These are phyloP conservation scores for Diplodia mutila DNA, from an alignment of 2,329 filamentous ascomycete species.

Conservation along the genomic window DNA sequence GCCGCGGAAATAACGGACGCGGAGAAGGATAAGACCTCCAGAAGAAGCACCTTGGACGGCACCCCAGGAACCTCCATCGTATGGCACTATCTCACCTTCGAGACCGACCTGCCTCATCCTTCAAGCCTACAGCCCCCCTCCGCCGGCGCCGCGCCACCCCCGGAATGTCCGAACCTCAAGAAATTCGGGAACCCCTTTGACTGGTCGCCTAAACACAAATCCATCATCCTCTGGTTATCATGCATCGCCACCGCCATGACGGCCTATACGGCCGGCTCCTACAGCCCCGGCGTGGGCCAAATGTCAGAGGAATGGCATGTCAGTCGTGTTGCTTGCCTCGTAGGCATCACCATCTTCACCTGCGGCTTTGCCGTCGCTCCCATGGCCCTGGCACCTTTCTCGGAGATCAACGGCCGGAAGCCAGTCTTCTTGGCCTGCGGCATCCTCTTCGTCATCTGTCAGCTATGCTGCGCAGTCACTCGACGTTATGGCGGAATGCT, in stretches of 20 bases:
- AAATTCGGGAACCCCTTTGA: slow-evolving; percentile 70
- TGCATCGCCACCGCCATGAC: slow-evolving; percentile 77
- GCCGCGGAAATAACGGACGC: slow-evolving; percentile 25
- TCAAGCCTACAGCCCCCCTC: slow-evolving; percentile 40
- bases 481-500: slow-evolving; percentile 73
- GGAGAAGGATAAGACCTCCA: slow-evolving; percentile 9
- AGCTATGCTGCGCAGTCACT: slow-evolving; percentile 74
- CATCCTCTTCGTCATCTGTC: slow-evolving; percentile 70
- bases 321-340: slow-evolving; percentile 66
- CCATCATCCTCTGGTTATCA: slow-evolving; percentile 70
- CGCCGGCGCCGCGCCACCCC: slow-evolving; percentile 48
- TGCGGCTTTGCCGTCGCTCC: slow-evolving; percentile 78
- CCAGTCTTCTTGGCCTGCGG: slow-evolving; percentile 80
- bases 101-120: slow-evolving; percentile 60
- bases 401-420: slow-evolving; percentile 83
- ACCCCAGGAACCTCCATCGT: slow-evolving; percentile 43
- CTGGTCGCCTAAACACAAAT: slow-evolving; percentile 73
- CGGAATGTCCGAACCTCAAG: slow-evolving; percentile 66
- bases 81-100: slow-evolving; percentile 65
- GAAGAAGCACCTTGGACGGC: slow-evolving; percentile 13
- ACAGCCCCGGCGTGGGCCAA: slow-evolving; percentile 69
- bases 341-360: slow-evolving; percentile 82
- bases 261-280: slow-evolving; percentile 80
- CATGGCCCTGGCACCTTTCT: slow-evolving; percentile 86
- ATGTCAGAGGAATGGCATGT: slow-evolving; percentile 70